Evolutionary conservation across 2,329 filamentous ascomycete species (phyloP).

Genomic region (Aspergillus thermomutatus): DNA sequence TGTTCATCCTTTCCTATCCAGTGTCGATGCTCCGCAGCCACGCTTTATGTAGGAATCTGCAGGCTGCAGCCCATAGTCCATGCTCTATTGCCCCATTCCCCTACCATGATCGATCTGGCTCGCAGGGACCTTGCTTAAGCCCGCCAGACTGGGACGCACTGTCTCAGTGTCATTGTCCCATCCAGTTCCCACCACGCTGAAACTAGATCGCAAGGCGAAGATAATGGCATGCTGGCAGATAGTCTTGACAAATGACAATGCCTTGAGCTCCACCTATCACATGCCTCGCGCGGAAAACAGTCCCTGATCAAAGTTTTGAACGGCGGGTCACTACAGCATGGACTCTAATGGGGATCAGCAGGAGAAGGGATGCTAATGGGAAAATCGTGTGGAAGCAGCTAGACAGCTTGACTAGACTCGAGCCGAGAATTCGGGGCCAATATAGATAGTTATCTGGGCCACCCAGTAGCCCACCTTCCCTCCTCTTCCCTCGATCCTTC

Average conservation of each 20-base stretch:
- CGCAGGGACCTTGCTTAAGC: neutral
- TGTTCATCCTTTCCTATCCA: too few species aligned
- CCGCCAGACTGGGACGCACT: too few species aligned
- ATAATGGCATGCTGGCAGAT: too few species aligned
- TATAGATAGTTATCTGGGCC: neutral
- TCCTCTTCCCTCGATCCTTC: neutral
- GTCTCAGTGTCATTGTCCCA: too few species aligned
- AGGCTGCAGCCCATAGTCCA: too few species aligned
- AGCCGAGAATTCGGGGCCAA: neutral
- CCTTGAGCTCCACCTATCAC: neutral
- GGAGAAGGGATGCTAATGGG: neutral
- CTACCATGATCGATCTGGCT: constrained; percentile 3
- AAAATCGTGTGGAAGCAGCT: neutral
- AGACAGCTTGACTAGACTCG: neutral
- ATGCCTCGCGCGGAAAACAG: neutral
- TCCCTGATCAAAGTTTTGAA: neutral
- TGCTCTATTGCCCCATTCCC: neutral
- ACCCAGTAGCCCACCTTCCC: neutral
- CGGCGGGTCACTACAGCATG: neutral
- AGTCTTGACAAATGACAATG: neutral
- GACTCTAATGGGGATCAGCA: neutral
- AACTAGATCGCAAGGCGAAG: too few species aligned
- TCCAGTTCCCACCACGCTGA: too few species aligned
- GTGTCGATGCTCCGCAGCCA: neutral
- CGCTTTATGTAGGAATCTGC: too few species aligned